Evolutionary conservation across 2,329 filamentous ascomycete species (phyloP), one percentile per base, ranked within the genome.

Genomic region (Colletotrichum nymphaeae): DNA sequence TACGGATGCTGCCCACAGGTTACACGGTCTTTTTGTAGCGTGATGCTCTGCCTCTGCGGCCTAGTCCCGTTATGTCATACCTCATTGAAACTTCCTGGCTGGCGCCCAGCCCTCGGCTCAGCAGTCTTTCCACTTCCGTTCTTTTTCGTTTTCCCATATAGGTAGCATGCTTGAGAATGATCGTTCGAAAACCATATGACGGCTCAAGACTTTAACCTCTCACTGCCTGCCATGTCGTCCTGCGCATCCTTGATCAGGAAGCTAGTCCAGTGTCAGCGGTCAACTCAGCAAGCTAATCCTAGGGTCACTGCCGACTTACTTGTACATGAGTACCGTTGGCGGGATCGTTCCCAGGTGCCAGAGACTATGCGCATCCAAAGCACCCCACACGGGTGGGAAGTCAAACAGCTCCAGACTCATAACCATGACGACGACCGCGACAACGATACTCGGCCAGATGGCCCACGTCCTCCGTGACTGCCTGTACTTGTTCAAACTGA

Each of bases 381-480:
- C 91, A 8, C 94, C 94, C 81, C 90, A 88, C 84, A 94, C 88
- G 2, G 97, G 97, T 67, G 97, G 91, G 79, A 99, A 99, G 83
- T 99, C 97, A 75, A 98, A 90, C 77, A 99, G 82, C 85, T 99
- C 97, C 82, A 99, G 87, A 82, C 96, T 96, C 97, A 99, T 99
- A 46, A 94, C 95, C 80, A 96, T 85, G 78, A 96, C 91, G 77
- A 99, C 89, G 95, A 95, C 98, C 3, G 94, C 93, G 60, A 98
- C 96, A 76, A 96, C 95, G 79, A 98, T 84, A 77, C 94, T 95
- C 0, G 97, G 97, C 94, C 94, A 97, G 69, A 93, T 90, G 30
- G 95, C 92, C 97, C 97, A 99, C 22, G 88, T 83, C 75, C 92
- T 90, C 58, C 91, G 90, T 22, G 93, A 90, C 81, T 91, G 91